Conservation (phyloP, 768 basidiomycete genomes). For the Hemileccinum impolitum region DNA sequence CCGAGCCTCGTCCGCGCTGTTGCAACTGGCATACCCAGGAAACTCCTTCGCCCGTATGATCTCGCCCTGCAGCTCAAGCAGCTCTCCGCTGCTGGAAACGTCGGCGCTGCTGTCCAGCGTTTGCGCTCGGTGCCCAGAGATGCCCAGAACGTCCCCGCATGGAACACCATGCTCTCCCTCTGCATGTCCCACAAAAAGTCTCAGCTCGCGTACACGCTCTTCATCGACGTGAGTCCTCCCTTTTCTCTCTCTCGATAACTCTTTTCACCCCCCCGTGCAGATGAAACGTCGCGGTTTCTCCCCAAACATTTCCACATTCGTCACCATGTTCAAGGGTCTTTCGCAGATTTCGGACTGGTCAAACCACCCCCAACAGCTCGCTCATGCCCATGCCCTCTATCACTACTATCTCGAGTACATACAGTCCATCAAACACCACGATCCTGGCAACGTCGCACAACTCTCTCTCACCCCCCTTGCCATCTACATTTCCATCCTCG, state of each 20-base stretch:
- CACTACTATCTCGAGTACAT: constrained; percentile 52
- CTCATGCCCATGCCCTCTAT: constrained; percentile 58
- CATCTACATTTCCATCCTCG: constrained; percentile 66
- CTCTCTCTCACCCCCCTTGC: constrained; percentile 46
- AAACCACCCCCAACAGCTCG: constrained; percentile 55
- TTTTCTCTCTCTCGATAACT: constrained; percentile 14
- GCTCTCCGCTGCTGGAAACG: constrained; percentile 49
- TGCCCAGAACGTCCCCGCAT: constrained; percentile 70
- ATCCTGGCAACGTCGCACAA: constrained; percentile 47
- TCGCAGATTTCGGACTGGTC: constrained; percentile 61
- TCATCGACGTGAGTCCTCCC: constrained; percentile 54
- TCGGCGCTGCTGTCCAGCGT: constrained; percentile 61
- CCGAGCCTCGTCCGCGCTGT: constrained; percentile 3
- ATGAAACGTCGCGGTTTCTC: constrained; percentile 83
- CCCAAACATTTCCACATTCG: constrained; percentile 64
- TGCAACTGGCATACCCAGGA: constrained; percentile 3
- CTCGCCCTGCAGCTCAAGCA: constrained; percentile 58
- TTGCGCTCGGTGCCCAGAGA: constrained; percentile 69
- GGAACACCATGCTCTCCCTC: constrained; percentile 77
- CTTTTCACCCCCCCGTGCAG: constrained; percentile 35
- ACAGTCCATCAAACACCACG: constrained; percentile 44
- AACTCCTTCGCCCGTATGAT: constrained; percentile 57
- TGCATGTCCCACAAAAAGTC: constrained; percentile 54
- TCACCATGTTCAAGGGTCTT: constrained; percentile 66
- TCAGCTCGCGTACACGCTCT: constrained; percentile 62